Base-by-base conservation (phyloP, 495 filamentous ascomycete species). In the Penicillium argentinense region DNA sequence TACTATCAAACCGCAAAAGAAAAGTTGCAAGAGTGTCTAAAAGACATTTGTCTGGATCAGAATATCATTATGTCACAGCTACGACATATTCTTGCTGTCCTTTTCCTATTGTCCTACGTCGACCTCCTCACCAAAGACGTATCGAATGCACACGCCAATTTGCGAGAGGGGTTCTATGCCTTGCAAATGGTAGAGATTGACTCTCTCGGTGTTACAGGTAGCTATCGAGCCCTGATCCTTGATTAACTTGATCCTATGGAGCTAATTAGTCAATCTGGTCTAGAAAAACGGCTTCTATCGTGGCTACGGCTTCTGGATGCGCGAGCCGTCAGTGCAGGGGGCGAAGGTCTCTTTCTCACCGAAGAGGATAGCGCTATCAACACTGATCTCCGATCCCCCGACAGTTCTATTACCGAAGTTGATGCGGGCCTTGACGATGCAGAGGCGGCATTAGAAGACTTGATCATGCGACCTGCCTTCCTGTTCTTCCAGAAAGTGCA, bases 251-350 rank as follows among this genome's bases (percentile, higher is more conserved):
- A 47, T 36, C n/a, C n/a, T n/a, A n/a, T n/a, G n/a, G n/a, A n/a
- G n/a, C n/a, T n/a, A n/a, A n/a, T n/a, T n/a, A n/a, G n/a, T 27
- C 21, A 4, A 6, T 33, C 2, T 22, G 29, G 24, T 30, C 22
- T 25, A 42, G 60, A 68, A 26, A 50, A 53, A 42, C 56, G 57
- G 9, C 42, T 70, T 8, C 49, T 71, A 19, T 62, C 63, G 21
- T 70, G 68, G 68, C 47, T 70, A 17, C 59, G 67, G 3, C 43
- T 72, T 5, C 36, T 72, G 13, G 68, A 72, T 34, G 65, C 58
- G 4, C 45, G 67, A 4, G 67, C 68, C 9, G 63, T 64, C 11
- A 65, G 63, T 24, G 68, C 65, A 12, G 67, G 67, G 16, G 65
- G 66, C 8, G 65, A 70, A 16, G 67, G 68, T 9, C 47, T 71